Base-by-base conservation (phyloP, 2,329 filamentous ascomycete genomes). In the Diaporthe sp. region DNA sequence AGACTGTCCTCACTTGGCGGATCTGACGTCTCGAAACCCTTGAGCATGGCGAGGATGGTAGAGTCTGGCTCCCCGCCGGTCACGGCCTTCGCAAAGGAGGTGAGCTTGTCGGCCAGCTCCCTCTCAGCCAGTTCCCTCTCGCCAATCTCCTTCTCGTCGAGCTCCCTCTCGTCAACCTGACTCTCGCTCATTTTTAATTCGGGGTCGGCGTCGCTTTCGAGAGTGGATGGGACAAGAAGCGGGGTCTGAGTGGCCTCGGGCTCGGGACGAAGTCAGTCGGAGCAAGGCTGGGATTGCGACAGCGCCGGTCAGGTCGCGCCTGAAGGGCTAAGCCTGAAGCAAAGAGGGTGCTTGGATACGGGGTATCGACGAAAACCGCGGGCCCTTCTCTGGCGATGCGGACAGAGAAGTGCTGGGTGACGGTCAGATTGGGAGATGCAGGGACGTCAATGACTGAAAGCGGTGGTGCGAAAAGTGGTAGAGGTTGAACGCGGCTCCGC, bases 1-100 rank as follows among this genome's bases (percentile, higher is more conserved):
- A 99, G 88, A 79, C 98, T 90, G 79, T 98, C 95, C 85, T 99
- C 97, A 3, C 94, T 97, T 13, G 96, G 94, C 62, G 91, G 90
- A 49, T 96, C 92, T 77, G 94, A 94, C 81, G 93, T 92, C 86
- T 96, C 94, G 53, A 98, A 88, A 69, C 93, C 91, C 80, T 93
- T 92, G 72, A 99, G 88, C 77, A 98, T 89, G 71, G 90, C 88
- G 73, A 97, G 87, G 69, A 98, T 90, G 76, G 91, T 93, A 55
- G 92, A 85, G 37, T 94, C 82, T 6, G 95, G 92, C 81, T 98
- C 94, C n/a, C 58, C 34, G 7, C 49, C 49, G 10, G 58, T 65
- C 46, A 73, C 71, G 12, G 71, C 71, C 81, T 94, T 94, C 74
- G 92, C 91, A 62, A 89, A 87, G 58, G 94, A 89, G 34, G 95